A percentile compares a stretch with the other conserved stretches of the same genome.
phyloP scores from a whole-genome alignment of 2,329 filamentous ascomycete species.

The Calonectria pseudoreteaudii region DNA sequence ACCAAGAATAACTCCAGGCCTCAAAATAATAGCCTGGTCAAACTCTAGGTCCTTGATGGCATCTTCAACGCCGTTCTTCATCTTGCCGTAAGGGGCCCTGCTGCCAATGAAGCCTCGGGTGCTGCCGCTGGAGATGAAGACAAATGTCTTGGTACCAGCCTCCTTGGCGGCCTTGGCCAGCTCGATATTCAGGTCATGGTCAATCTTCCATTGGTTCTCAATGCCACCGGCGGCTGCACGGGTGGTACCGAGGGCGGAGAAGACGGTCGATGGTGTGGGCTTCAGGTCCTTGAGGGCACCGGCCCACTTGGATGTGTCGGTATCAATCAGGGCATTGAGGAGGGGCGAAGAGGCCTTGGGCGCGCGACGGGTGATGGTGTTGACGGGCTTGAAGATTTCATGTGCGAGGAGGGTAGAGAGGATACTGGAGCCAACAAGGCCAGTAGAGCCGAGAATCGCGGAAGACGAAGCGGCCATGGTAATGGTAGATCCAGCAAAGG shows the following conservation, averaged over 20 bases:
- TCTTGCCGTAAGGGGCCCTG: slow-evolving; percentile 67
- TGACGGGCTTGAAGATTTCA: slow-evolving; percentile 63
- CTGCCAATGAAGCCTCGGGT: slow-evolving; percentile 54
- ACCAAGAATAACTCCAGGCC: slow-evolving; percentile 83
- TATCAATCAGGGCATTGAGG: slow-evolving; percentile 70
- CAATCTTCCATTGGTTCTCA: slow-evolving; percentile 86
- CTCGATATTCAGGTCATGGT: slow-evolving; percentile 86
- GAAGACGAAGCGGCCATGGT: slow-evolving; percentile 54
- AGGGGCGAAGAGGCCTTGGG: slow-evolving; percentile 69
- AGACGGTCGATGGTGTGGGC: slow-evolving; percentile 72
- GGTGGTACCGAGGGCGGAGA: slow-evolving; percentile 86
- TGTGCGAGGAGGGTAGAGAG: slow-evolving; percentile 72
- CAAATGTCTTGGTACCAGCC: slow-evolving; percentile 78
- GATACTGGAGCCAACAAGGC: slow-evolving; percentile 79
- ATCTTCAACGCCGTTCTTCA: slow-evolving; percentile 93
- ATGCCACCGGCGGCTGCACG: slow-evolving; percentile 79
- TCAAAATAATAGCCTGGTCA: slow-evolving; percentile 79
- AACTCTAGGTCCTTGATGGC: slow-evolving; percentile 78
- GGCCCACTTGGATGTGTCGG: slow-evolving; percentile 78
- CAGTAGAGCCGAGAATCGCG: slow-evolving; percentile 73
- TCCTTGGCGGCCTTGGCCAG: slow-evolving; percentile 80
- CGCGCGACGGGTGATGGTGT: slow-evolving; percentile 75
- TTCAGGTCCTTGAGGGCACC: slow-evolving; percentile 65
- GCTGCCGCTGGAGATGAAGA: slow-evolving; percentile 76
- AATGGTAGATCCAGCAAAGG: neutral